phyloP scores from a whole-genome alignment of 768 basidiomycete genomes.

The Boletus huronensis region DNA sequence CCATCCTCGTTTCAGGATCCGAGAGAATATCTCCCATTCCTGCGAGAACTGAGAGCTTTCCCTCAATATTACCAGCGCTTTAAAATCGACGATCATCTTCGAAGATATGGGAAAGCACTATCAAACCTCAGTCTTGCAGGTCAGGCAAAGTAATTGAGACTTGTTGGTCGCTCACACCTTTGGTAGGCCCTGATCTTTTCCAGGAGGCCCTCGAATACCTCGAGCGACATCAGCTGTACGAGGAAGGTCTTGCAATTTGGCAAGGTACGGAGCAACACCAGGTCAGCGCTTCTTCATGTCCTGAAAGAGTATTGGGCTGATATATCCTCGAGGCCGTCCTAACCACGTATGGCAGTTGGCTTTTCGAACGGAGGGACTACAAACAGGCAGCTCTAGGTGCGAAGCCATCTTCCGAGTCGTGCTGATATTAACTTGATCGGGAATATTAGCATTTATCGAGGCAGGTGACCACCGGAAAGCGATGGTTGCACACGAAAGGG shows the following conservation, averaged over 20 bases:
- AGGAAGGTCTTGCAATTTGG: constrained; percentile 74
- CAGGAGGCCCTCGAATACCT: constrained; percentile 79
- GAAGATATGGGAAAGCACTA: constrained; percentile 71
- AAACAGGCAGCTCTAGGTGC: constrained; percentile 78
- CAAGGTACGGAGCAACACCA: constrained; percentile 57
- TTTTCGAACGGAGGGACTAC: constrained; percentile 84
- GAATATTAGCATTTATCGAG: constrained; percentile 63
- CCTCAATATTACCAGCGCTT: constrained; percentile 83
- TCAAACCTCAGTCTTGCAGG: constrained; percentile 73
- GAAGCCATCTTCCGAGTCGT: constrained; percentile 8
- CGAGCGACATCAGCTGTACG: constrained; percentile 73
- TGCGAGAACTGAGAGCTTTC: constrained; percentile 74
- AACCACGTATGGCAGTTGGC: constrained; percentile 78
- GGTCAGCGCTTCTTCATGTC: constrained; percentile 37
- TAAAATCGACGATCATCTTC: constrained; percentile 90
- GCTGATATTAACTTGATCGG: constrained; percentile 4
- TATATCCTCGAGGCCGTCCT: constrained; percentile 52
- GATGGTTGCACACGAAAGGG: constrained; percentile 84
- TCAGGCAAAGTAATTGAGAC: constrained; percentile 22
- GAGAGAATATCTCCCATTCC: constrained; percentile 94
- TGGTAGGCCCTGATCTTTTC: constrained; percentile 63
- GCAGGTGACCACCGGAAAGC: constrained; percentile 65
- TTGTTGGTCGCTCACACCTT: constrained; percentile 3
- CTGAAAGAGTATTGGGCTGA: constrained; percentile 6
- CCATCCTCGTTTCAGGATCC: constrained; percentile 68